Evolutionary conservation across 768 basidiomycete species (phyloP).

Genomic region (Suillus occidentalis): DNA sequence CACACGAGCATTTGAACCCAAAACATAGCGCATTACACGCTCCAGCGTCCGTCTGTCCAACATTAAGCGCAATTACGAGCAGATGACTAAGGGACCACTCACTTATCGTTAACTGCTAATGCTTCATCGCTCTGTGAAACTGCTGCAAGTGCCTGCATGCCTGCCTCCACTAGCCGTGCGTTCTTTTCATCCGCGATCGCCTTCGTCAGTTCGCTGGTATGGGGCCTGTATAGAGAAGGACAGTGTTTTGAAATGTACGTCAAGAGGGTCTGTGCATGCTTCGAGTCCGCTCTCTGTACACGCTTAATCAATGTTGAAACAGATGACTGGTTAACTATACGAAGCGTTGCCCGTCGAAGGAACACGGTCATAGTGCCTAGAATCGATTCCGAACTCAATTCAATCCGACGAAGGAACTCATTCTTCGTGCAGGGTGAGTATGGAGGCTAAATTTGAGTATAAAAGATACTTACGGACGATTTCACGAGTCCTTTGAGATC

Average conservation of each 20-base stretch:
- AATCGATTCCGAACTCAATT: conserved; percentile 62
- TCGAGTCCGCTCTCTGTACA: conserved; percentile 44
- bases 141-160: conserved; percentile 76
- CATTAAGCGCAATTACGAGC: not conserved
- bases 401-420: conserved; percentile 78
- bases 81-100: conserved; percentile 25
- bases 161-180: conserved; percentile 54
- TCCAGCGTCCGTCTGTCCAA: conserved; percentile 62
- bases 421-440: conserved; percentile 40
- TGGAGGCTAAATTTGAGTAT: not conserved
- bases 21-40: conserved; percentile 55
- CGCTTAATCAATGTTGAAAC: conserved; percentile 79
- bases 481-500: conserved; percentile 82
- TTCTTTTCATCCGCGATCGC: conserved; percentile 68
- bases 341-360: conserved; percentile 67
- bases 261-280: conserved; percentile 53
- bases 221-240: conserved; percentile 69
- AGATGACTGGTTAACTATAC: conserved; percentile 82
- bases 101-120: conserved; percentile 66
- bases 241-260: conserved; percentile 71
- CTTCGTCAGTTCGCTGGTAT: conserved; percentile 75
- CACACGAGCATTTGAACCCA: conserved; percentile 59
- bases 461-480: conserved; percentile 50
- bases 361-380: conserved; percentile 68
- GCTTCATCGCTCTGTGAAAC: conserved; percentile 59